Evolutionary conservation across 108 stramenopile genomes (phyloP).

Genomic region (Aurantiochytrium sp.): DNA sequence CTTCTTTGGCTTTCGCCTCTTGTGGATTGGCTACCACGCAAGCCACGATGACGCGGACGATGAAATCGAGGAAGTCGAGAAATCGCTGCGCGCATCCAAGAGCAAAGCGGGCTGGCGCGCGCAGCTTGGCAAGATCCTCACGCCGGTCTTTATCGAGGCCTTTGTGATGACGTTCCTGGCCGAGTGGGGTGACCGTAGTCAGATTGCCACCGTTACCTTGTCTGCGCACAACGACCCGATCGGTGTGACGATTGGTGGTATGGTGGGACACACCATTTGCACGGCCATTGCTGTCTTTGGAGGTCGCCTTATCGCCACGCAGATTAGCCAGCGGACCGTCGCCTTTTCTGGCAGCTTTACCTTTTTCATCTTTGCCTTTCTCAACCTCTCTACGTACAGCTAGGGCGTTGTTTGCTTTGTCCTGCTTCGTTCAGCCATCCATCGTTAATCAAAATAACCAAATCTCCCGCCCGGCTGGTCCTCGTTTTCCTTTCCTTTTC

Average conservation of each 20-base stretch:
- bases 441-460: too few relatives aligned
- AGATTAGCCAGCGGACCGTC: conserved; percentile 87
- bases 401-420: too few relatives aligned
- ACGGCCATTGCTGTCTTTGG: conserved; percentile 95
- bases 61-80: conserved; percentile 96
- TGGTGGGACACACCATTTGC: conserved; percentile 92
- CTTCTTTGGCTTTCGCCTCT: conserved; percentile 90
- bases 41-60: conserved; percentile 67
- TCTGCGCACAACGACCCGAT: conserved; percentile 87
- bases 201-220: conserved; percentile 98
- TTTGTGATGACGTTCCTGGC: conserved; percentile 95
- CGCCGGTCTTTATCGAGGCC: conserved; percentile 68
- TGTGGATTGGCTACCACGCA: conserved; percentile 75
- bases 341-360: conserved; percentile 75
- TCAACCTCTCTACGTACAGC: conserved; percentile 52
- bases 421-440: too few relatives aligned
- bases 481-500: too few relatives aligned
- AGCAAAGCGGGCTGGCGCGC: conserved; percentile 38
- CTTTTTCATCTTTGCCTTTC: conserved; percentile 86
- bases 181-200: conserved; percentile 99
- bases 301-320: conserved; percentile 88
- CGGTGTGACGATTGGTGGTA: conserved; percentile 88
- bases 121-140: conserved; percentile 62
- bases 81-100: conserved; percentile 61
- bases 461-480: too few relatives aligned